Conservation (phyloP, 2,329 filamentous ascomycete species). For the Daldinia eschscholtzii region DNA sequence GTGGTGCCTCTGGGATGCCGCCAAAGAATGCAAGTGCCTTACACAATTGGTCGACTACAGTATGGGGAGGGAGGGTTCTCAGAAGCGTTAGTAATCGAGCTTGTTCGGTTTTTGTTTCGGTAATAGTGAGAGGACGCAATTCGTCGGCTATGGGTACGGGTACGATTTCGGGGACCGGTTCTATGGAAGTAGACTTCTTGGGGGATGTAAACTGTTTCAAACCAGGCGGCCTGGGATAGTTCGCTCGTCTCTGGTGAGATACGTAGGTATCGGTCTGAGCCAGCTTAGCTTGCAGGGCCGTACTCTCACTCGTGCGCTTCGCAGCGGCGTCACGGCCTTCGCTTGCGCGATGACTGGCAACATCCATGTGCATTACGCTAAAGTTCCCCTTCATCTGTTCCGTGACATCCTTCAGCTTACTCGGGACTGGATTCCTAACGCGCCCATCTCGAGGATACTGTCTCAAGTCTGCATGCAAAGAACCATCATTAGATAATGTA, state of each 20-base stretch:
- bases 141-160: constrained; percentile 21
- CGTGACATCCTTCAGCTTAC: constrained; percentile 71
- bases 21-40: constrained; percentile 74
- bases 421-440: constrained; percentile 70
- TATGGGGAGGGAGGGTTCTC: constrained; percentile 65
- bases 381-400: constrained; percentile 71
- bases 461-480: constrained; percentile 46
- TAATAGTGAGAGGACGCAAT: constrained; percentile 55
- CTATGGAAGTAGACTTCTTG: constrained; percentile 41
- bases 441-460: constrained; percentile 60
- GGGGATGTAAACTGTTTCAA: constrained; percentile 49
- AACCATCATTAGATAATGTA: constrained; percentile 39
- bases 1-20: constrained; percentile 67
- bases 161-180: constrained; percentile 28
- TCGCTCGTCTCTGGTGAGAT: constrained; percentile 60
- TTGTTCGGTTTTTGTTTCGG: constrained; percentile 70
- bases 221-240: constrained; percentile 51
- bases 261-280: constrained; percentile 68
- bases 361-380: constrained; percentile 72
- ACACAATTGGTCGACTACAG: constrained; percentile 72
- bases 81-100: constrained; percentile 70
- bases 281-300: constrained; percentile 68
- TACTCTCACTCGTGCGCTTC: constrained; percentile 72
- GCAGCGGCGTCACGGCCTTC: constrained; percentile 66
- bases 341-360: constrained; percentile 59